phyloP scores from a whole-genome alignment of 331 rosid genomes.

The Acacia pycnantha region DNA sequence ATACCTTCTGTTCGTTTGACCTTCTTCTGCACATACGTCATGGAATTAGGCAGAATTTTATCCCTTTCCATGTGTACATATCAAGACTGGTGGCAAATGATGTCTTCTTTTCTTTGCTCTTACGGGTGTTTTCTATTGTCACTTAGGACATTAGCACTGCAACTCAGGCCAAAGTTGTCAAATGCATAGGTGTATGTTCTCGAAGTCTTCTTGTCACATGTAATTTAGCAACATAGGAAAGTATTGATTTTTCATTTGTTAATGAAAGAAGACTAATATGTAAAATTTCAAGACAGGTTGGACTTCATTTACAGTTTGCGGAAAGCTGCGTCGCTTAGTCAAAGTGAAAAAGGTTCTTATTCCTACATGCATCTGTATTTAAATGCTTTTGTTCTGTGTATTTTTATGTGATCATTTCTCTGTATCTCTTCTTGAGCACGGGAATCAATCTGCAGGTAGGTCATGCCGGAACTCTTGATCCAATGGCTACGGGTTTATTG shows the following conservation, averaged over 20 bases:
- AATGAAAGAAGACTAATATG: constrained; percentile 18
- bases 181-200: background rate
- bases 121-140: background rate
- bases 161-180: background rate
- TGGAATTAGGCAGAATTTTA: background rate
- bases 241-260: background rate
- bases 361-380: background rate
- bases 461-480: constrained; percentile 98
- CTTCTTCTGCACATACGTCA: background rate
- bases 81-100: constrained; percentile 2
- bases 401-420: background rate
- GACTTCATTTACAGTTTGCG: constrained; percentile 98
- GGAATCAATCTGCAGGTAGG: constrained; percentile 71
- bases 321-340: constrained; percentile 93
- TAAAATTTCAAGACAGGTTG: constrained; percentile 60
- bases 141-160: background rate
- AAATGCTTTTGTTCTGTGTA: background rate
- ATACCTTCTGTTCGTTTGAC: background rate
- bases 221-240: constrained; percentile 5
- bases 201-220: background rate
- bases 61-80: constrained; percentile 11
- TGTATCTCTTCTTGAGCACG: background rate
- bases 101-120: constrained; percentile 9
- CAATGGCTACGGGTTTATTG: constrained; percentile 97
- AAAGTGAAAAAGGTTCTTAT: constrained; percentile 85